A percentile compares a stretch with the other conserved stretches of the same genome.
phyloP scores from a whole-genome alignment of 1,139 yeast species.

The Blastobotrys arbuscula region DNA sequence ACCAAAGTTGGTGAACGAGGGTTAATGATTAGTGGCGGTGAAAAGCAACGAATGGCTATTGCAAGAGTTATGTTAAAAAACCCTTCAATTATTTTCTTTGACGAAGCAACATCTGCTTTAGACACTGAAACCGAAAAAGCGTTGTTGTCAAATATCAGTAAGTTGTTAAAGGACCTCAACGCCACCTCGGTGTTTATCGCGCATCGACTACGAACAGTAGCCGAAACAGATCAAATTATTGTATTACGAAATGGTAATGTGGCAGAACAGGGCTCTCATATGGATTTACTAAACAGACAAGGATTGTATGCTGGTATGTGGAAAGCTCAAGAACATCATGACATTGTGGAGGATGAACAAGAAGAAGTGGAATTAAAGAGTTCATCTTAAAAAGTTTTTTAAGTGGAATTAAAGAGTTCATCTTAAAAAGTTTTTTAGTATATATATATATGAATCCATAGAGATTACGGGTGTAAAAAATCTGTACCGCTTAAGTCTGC shows the following conservation, averaged over 20 bases:
- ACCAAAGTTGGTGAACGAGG: constrained; percentile 98
- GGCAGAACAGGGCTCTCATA: constrained; percentile 83
- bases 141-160: constrained; percentile 63
- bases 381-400: not conserved
- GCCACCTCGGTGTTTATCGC: constrained; percentile 89
- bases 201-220: constrained; percentile 86
- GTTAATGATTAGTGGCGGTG: constrained; percentile 98
- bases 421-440: not conserved
- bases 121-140: constrained; percentile 96
- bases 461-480: constrained; percentile 1
- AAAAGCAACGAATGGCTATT: constrained; percentile 90
- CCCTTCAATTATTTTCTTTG: constrained; percentile 89
- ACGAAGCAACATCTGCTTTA: constrained; percentile 94
- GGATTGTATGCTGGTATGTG: constrained; percentile 76
- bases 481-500: not conserved
- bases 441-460: too few species aligned
- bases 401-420: not conserved
- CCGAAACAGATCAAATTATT: constrained; percentile 90
- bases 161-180: constrained; percentile 49
- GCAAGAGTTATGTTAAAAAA: constrained; percentile 79
- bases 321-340: constrained; percentile 83
- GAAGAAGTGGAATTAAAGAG: constrained; percentile 17
- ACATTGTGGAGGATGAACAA: constrained; percentile 36
- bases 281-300: constrained; percentile 47
- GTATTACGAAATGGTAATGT: constrained; percentile 77